Evolutionary conservation across 2,329 filamentous ascomycete genomes (phyloP).

Genomic region (Fusarium nygamai): DNA sequence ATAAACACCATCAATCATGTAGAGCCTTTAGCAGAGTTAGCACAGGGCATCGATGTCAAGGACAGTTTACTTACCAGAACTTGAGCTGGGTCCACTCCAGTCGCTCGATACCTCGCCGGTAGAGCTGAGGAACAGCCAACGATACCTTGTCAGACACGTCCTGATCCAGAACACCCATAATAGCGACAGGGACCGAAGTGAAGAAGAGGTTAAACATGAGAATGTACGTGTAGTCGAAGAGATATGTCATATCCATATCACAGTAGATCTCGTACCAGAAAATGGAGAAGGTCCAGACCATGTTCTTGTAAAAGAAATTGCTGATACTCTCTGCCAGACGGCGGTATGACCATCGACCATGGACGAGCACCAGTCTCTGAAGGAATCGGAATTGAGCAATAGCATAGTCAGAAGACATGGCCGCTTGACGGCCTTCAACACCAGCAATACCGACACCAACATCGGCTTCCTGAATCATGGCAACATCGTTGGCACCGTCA

Average conservation of each 20-base stretch:
- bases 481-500: conserved; percentile 94
- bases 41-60: not conserved
- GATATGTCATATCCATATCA: conserved; percentile 95
- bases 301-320: conserved; percentile 99
- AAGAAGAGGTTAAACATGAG: conserved; percentile 96
- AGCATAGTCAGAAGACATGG: conserved; percentile 96
- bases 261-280: conserved; percentile 98
- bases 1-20: conserved; percentile 95
- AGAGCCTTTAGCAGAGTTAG: conserved; percentile 66
- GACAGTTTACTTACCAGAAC: conserved; percentile 78
- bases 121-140: conserved; percentile 92
- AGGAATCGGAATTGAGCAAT: conserved; percentile 95
- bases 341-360: conserved; percentile 96
- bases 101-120: conserved; percentile 93
- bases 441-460: conserved; percentile 97
- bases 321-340: conserved; percentile 91
- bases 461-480: conserved; percentile 97
- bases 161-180: conserved; percentile 97
- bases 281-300: conserved; percentile 95
- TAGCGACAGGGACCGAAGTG: conserved; percentile 91
- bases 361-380: conserved; percentile 84
- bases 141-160: conserved; percentile 96
- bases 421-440: conserved; percentile 90
- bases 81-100: conserved; percentile 96
- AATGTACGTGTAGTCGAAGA: conserved; percentile 98